phyloP scores from a whole-genome alignment of 208 protist species.

The Trypanosoma caninum region DNA sequence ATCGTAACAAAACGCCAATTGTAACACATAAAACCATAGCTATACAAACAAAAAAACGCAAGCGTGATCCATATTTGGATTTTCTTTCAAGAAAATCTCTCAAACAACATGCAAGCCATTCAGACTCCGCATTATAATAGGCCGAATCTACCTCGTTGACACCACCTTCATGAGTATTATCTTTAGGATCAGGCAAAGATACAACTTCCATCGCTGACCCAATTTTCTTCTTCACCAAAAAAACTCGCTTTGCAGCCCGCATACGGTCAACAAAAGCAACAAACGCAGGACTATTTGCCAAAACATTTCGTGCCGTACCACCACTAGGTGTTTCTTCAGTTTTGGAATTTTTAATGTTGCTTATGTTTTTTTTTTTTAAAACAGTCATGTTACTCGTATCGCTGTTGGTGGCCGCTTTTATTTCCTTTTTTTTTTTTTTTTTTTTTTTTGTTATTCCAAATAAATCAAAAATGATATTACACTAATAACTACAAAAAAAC shows the following conservation, averaged over 20 bases:
- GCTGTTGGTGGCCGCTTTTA: no score
- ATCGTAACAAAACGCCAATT: constrained; percentile 27
- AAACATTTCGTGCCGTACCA: constrained; percentile 5
- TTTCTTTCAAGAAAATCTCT: constrained; percentile 62
- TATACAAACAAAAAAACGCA: constrained; percentile 26
- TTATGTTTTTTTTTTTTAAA: background rate
- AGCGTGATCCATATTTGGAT: constrained; percentile 34
- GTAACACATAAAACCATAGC: constrained; percentile 28
- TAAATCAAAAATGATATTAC: no score
- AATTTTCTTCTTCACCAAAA: constrained; percentile 26
- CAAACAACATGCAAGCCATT: constrained; percentile 70
- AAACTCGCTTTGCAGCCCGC: constrained; percentile 19
- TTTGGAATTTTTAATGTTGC: background rate
- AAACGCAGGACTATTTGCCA: constrained; percentile 25
- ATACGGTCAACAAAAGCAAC: constrained; percentile 35
- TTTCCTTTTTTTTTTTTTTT: background rate
- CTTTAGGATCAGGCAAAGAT: constrained; percentile 1
- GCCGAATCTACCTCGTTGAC: background rate
- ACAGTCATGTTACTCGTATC: background rate
- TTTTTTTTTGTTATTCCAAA: no score
- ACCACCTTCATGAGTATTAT: background rate
- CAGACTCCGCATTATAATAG: constrained; percentile 16
- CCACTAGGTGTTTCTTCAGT: background rate
- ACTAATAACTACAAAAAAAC: no score
- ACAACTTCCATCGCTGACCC: constrained; percentile 18